phyloP scores from a whole-genome alignment of 192 early-diverging fungal genomes.

The Funneliformis geosporum region DNA sequence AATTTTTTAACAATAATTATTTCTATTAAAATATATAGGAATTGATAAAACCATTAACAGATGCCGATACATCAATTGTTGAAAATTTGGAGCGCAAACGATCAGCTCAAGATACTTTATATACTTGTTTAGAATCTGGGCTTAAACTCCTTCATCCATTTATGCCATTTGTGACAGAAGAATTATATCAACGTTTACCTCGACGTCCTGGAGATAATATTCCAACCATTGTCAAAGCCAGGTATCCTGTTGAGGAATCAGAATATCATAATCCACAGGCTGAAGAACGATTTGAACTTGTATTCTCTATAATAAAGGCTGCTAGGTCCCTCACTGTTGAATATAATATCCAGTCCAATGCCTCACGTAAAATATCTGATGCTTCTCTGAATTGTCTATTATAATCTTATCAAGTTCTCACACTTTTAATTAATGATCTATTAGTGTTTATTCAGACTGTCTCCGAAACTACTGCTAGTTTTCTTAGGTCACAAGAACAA shows the following conservation, averaged over 20 bases:
- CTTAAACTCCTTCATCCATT: constrained; percentile 95
- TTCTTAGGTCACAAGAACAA: constrained; percentile 59
- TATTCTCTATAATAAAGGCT: constrained; percentile 74
- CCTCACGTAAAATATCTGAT: constrained; percentile 46
- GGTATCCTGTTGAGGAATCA: constrained; percentile 56
- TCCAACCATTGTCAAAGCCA: constrained; percentile 72
- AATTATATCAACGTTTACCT: constrained; percentile 95
- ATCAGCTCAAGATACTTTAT: constrained; percentile 84
- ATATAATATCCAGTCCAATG: constrained; percentile 75
- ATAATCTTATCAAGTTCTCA: neutral
- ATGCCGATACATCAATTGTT: constrained; percentile 60
- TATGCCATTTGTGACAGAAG: constrained; percentile 99
- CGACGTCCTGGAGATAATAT: constrained; percentile 70
- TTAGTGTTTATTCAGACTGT: constrained; percentile 36
- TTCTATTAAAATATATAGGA: constrained; percentile 44
- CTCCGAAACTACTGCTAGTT: constrained; percentile 38
- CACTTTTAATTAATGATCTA: neutral
- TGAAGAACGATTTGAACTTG: constrained; percentile 78
- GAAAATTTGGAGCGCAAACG: constrained; percentile 46
- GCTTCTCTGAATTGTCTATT: neutral
- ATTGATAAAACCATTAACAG: constrained; percentile 87
- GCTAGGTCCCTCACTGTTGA: constrained; percentile 76
- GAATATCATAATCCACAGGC: constrained; percentile 64
- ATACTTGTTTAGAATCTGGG: constrained; percentile 91
- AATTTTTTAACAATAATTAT: neutral